phyloP scores from a whole-genome alignment of 73 alveolate species.

The Tetrahymena elliotti region DNA sequence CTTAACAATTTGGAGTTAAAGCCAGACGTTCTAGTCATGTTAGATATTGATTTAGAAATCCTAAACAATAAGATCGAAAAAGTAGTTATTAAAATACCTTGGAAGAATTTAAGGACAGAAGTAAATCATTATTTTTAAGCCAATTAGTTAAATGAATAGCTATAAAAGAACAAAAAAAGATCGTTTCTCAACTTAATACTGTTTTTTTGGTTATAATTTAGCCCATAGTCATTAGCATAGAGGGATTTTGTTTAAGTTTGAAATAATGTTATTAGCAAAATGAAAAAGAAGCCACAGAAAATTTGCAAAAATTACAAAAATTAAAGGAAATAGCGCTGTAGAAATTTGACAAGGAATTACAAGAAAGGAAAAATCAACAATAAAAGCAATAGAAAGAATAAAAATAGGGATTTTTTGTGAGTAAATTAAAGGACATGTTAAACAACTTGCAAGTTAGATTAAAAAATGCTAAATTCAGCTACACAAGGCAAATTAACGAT shows the following conservation, averaged over 20 bases:
- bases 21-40: background rate
- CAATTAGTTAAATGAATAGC: background rate
- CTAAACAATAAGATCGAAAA: background rate
- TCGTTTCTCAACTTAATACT: background rate
- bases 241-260: background rate
- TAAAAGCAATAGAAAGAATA: background rate
- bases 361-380: background rate
- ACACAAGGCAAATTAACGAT: background rate
- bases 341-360: background rate
- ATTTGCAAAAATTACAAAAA: background rate
- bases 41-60: background rate
- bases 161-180: background rate
- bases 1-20: background rate
- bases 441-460: background rate
- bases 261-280: background rate
- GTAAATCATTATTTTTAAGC: background rate
- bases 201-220: background rate
- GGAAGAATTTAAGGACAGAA: background rate
- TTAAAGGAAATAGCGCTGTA: background rate
- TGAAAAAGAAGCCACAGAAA: background rate
- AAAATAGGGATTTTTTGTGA: background rate
- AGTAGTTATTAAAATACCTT: background rate
- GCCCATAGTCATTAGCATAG: background rate
- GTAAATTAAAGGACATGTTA: background rate
- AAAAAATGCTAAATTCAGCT: background rate